Evolutionary conservation across 441 rosid genomes (phyloP).

Genomic region (Flueggea neowawraea): DNA sequence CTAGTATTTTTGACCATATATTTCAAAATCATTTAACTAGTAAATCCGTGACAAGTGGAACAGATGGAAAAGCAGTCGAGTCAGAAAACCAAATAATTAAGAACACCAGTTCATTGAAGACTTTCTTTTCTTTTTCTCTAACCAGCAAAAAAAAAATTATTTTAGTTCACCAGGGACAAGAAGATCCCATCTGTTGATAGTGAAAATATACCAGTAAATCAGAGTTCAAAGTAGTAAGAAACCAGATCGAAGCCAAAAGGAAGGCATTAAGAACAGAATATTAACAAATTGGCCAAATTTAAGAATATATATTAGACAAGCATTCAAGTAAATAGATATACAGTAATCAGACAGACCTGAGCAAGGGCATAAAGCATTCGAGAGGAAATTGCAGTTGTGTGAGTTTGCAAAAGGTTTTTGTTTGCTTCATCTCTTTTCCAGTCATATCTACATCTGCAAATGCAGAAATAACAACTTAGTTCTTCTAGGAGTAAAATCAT

Average conservation of each 20-base stretch:
- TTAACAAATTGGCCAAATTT: background rate
- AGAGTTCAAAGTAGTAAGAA: background rate
- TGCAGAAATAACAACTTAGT: conserved; percentile 2
- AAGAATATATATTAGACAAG: background rate
- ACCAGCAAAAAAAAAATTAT: too few relatives aligned
- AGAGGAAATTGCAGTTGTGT: conserved; percentile 92
- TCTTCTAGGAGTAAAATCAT: background rate
- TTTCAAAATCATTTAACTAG: too few relatives aligned
- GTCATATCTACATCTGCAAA: conserved; percentile 68
- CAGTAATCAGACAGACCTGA: conserved; percentile 41
- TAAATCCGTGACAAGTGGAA: too few relatives aligned
- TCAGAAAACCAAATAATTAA: too few relatives aligned
- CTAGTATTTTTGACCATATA: too few relatives aligned
- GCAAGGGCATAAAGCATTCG: conserved; percentile 89
- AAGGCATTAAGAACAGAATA: background rate
- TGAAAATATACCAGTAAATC: too few relatives aligned
- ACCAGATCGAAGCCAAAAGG: background rate
- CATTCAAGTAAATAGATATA: background rate
- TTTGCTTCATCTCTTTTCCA: conserved; percentile 99
- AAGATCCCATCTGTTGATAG: too few relatives aligned
- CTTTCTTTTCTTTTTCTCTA: too few relatives aligned
- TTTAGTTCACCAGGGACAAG: too few relatives aligned
- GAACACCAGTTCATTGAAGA: too few relatives aligned
- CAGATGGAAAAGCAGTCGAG: too few relatives aligned
- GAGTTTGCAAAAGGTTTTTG: conserved; percentile 90